Evolutionary conservation across 441 rosid genomes (phyloP).

Genomic region (Pelargonium fulgidum): DNA sequence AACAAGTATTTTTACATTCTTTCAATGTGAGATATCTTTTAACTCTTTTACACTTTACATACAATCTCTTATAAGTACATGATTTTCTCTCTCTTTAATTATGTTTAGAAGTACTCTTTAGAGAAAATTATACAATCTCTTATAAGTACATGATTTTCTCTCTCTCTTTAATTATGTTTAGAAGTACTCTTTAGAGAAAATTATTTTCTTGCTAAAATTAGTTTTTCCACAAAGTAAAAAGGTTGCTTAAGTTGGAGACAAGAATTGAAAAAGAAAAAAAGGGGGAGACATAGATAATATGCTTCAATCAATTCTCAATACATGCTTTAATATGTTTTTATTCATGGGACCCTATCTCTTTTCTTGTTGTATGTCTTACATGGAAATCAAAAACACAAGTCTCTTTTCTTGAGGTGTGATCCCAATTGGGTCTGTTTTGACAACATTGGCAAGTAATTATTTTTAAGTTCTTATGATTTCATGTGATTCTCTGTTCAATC

Average conservation of each 20-base stretch:
- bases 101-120: too few species aligned
- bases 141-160: too few species aligned
- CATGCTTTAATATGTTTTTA: constrained; percentile 34
- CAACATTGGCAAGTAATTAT: neutral
- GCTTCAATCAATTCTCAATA: constrained; percentile 27
- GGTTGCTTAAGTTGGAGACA: constrained; percentile 35
- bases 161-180: too few species aligned
- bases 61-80: too few species aligned
- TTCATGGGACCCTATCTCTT: constrained; percentile 34
- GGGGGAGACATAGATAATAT: neutral
- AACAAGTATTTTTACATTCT: too few species aligned
- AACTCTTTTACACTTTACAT: too few species aligned
- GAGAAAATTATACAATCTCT: too few species aligned
- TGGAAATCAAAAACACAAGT: constrained; percentile 24
- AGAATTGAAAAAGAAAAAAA: constrained; percentile 11
- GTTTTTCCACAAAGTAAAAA: constrained; percentile 17
- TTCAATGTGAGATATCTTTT: too few species aligned
- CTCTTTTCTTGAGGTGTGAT: constrained; percentile 8
- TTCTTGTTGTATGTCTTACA: constrained; percentile 34
- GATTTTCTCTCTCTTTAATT: too few species aligned
- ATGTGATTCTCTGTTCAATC: neutral
- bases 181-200: neutral
- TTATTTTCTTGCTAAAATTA: constrained; percentile 17
- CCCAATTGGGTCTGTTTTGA: neutral
- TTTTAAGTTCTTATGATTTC: neutral